Evolutionary conservation across 2,329 filamentous ascomycete species (phyloP).

Genomic region (Stagonosporopsis vannaccii): DNA sequence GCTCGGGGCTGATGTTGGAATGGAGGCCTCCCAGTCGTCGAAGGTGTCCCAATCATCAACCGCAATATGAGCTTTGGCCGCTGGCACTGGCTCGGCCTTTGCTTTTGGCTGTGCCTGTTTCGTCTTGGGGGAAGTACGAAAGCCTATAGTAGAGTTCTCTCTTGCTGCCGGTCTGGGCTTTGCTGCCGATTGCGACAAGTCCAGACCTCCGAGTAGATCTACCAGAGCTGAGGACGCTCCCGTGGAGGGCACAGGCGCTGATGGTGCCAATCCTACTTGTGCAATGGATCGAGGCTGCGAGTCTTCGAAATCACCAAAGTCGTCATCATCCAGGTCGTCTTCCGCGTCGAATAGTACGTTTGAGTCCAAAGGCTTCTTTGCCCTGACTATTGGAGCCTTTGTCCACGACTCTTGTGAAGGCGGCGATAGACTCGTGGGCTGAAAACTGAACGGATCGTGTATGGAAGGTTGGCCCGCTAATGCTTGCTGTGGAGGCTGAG

Average conservation of each 20-base stretch:
- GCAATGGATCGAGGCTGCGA: conserved; percentile 15
- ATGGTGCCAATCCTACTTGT: conserved; percentile 6
- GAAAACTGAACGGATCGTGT: conserved; percentile 25
- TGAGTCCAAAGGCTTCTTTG: conserved; percentile 45
- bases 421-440: conserved; percentile 7
- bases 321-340: conserved; percentile 46
- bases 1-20: conserved; percentile 25
- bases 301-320: conserved; percentile 49
- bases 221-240: conserved; percentile 22
- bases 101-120: conserved; percentile 10
- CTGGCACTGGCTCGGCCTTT: conserved; percentile 8
- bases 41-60: conserved; percentile 58
- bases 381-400: conserved; percentile 37
- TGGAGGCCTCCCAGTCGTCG: conserved; percentile 51
- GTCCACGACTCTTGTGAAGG: conserved; percentile 30
- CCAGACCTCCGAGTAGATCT: conserved; percentile 40
- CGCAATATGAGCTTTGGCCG: conserved; percentile 12
- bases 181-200: conserved; percentile 25
- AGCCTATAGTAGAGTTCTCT: conserved; percentile 18
- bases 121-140: conserved; percentile 22
- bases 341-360: conserved; percentile 52
- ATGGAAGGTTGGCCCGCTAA: conserved; percentile 11
- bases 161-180: conserved; percentile 11
- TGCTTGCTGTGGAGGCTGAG: conserved; percentile 20
- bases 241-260: neutral